A percentile compares a stretch with the other conserved stretches of the same genome.
Conservation (phyloP, 2,329 filamentous ascomycete genomes). For the Basipetospora sp. region DNA sequence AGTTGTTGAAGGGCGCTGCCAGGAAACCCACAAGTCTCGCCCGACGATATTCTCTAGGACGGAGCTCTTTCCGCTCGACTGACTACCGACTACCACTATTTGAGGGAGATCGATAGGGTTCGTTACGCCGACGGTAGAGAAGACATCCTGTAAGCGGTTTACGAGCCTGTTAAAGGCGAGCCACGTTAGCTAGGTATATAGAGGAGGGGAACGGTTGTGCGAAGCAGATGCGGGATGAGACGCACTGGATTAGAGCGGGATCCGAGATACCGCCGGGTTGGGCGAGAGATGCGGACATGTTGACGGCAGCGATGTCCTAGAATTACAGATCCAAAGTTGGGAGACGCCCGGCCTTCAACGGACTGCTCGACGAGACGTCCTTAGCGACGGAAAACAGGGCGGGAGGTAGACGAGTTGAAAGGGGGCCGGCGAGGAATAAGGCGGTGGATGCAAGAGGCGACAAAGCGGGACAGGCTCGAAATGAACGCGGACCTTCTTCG, state of each 20-base stretch:
- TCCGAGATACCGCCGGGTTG: slow-evolving; percentile 46
- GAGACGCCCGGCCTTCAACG: too few relatives aligned
- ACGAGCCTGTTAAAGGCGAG: slow-evolving; percentile 48
- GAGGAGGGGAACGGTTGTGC: background rate
- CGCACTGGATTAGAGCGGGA: slow-evolving; percentile 49
- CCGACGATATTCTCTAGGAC: slow-evolving; percentile 98
- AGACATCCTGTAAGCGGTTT: slow-evolving; percentile 99
- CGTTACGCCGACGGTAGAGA: slow-evolving; percentile 93
- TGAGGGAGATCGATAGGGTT: slow-evolving; percentile 98
- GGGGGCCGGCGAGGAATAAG: too few relatives aligned
- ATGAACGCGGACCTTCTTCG: too few relatives aligned
- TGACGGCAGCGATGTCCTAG: background rate
- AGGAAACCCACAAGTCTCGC: slow-evolving; percentile 80
- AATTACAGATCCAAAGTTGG: too few relatives aligned
- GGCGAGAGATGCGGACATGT: slow-evolving; percentile 5
- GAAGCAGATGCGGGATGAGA: slow-evolving; percentile 8
- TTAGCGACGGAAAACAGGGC: too few relatives aligned
- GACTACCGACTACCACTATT: slow-evolving; percentile 94
- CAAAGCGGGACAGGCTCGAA: too few relatives aligned
- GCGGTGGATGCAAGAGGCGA: too few relatives aligned
- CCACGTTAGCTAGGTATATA: slow-evolving; percentile 14
- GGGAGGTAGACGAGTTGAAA: too few relatives aligned
- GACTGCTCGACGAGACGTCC: too few relatives aligned
- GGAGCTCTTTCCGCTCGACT: slow-evolving; percentile 98
- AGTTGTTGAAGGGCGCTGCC: slow-evolving; percentile 5